These are phyloP conservation scores for Heterobasidion irregulare DNA, from an alignment of 1,284 basidiomycete genomes.

Conservation along the genomic window DNA sequence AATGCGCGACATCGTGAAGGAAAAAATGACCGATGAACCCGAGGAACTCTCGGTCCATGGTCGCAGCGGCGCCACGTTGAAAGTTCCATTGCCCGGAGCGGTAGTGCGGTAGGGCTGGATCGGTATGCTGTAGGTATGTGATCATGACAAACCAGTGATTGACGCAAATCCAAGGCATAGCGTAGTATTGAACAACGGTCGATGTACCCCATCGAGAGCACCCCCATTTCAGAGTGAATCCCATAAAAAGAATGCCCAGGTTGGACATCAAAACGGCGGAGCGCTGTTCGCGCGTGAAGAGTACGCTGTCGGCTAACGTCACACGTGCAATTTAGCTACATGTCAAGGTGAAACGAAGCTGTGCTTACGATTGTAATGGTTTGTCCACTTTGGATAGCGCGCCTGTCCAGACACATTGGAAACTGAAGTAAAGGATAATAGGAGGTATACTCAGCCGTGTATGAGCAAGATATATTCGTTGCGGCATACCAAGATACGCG, in stretches of 20 bases:
- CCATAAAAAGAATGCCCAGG: slow-evolving; percentile 41
- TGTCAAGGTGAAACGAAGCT: background rate
- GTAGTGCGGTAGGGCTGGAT: slow-evolving; percentile 42
- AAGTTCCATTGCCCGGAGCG: slow-evolving; percentile 48
- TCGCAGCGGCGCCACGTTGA: slow-evolving; percentile 56
- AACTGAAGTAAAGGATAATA: slow-evolving; percentile 21
- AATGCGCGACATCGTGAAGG: slow-evolving; percentile 36
- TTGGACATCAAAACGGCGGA: slow-evolving; percentile 47
- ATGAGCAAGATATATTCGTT: background rate
- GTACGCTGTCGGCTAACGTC: slow-evolving; percentile 37
- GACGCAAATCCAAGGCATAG: slow-evolving; percentile 48
- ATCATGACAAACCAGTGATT: slow-evolving; percentile 55
- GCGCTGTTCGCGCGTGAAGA: slow-evolving; percentile 45
- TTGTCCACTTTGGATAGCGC: slow-evolving; percentile 59
- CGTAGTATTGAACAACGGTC: slow-evolving; percentile 44
- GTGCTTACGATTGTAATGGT: slow-evolving; percentile 48
- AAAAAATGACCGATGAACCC: slow-evolving; percentile 40
- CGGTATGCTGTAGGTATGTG: slow-evolving; percentile 48
- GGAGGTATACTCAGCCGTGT: background rate
- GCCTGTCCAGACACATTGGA: slow-evolving; percentile 60
- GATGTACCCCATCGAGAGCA: slow-evolving; percentile 25
- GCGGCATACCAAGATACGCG: slow-evolving; percentile 48
- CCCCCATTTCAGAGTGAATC: slow-evolving; percentile 27
- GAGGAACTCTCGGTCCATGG: slow-evolving; percentile 48
- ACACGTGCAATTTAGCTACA: background rate